Evolutionary conservation across 2,329 filamentous ascomycete genomes (phyloP).

Genomic region (Chaetoscypha palmicola): DNA sequence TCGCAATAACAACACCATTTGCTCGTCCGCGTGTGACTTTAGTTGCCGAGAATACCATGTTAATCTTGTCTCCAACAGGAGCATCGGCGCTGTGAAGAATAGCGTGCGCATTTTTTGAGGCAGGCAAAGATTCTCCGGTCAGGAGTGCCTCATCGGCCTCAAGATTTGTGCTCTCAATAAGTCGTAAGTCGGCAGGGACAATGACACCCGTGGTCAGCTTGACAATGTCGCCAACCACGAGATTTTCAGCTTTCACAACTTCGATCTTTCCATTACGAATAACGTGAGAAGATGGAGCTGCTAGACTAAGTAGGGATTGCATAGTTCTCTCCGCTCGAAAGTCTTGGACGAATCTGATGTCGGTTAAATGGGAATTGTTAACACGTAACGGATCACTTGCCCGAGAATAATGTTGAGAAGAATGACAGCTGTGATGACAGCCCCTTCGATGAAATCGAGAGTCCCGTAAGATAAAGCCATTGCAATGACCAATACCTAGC

Average conservation of each 20-base stretch:
- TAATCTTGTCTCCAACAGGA: constrained; percentile 61
- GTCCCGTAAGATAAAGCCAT: constrained; percentile 65
- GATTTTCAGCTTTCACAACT: constrained; percentile 46
- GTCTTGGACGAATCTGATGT: constrained; percentile 48
- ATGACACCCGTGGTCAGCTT: constrained; percentile 58
- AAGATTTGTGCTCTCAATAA: constrained; percentile 62
- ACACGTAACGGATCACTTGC: constrained; percentile 37
- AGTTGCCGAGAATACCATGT: constrained; percentile 65
- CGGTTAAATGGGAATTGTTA: neutral
- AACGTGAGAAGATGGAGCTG: constrained; percentile 48
- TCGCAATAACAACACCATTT: constrained; percentile 60
- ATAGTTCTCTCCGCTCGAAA: constrained; percentile 56
- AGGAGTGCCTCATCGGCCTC: constrained; percentile 70
- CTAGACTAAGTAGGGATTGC: constrained; percentile 40
- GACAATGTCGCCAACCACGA: constrained; percentile 62
- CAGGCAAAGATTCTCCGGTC: constrained; percentile 66
- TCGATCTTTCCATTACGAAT: constrained; percentile 46
- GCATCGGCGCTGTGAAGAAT: constrained; percentile 42
- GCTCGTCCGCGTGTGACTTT: constrained; percentile 66
- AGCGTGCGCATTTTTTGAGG: constrained; percentile 56
- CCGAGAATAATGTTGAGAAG: constrained; percentile 61
- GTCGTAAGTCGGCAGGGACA: constrained; percentile 61
- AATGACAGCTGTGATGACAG: constrained; percentile 57
- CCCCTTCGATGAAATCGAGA: constrained; percentile 55
- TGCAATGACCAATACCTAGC: constrained; percentile 66